These are phyloP conservation scores for Hemisphaericaspora subhashii DNA, from an alignment of 1,139 yeast genomes.

Conservation along the genomic window DNA sequence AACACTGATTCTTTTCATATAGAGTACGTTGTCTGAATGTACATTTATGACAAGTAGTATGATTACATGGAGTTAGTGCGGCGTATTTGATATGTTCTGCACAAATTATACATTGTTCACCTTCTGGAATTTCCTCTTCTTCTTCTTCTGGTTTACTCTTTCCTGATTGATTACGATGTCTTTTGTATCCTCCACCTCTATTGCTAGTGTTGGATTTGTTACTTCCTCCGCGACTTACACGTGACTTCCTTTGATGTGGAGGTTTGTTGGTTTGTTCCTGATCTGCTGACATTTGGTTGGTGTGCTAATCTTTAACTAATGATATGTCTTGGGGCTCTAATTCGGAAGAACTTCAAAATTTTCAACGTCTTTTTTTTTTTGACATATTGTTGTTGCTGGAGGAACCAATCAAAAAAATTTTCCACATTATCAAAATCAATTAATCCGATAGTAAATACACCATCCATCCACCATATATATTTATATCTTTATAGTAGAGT, in stretches of 20 bases:
- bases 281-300: background rate
- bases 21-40: slow-evolving; percentile 80
- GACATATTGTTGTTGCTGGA: no score
- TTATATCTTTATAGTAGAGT: no score
- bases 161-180: slow-evolving; percentile 9
- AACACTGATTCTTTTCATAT: slow-evolving; percentile 71
- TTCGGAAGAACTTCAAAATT: no score
- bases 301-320: no score
- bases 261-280: background rate
- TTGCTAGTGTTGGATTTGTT: no score
- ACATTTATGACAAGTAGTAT: slow-evolving; percentile 80
- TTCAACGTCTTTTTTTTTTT: background rate
- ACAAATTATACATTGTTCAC: slow-evolving; percentile 71
- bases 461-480: no score
- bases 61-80: slow-evolving; percentile 82
- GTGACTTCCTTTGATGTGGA: slow-evolving; percentile 14
- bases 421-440: no score
- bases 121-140: slow-evolving; percentile 33
- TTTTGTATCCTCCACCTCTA: slow-evolving; percentile 9
- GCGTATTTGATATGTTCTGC: slow-evolving; percentile 66
- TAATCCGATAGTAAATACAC: no score
- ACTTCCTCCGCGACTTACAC: slow-evolving; percentile 21
- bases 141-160: slow-evolving; percentile 17
- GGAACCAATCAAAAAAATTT: no score
- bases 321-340: no score